Base-by-base conservation (phyloP, 2,329 filamentous ascomycete species). In the Exophiala viscosa region DNA sequence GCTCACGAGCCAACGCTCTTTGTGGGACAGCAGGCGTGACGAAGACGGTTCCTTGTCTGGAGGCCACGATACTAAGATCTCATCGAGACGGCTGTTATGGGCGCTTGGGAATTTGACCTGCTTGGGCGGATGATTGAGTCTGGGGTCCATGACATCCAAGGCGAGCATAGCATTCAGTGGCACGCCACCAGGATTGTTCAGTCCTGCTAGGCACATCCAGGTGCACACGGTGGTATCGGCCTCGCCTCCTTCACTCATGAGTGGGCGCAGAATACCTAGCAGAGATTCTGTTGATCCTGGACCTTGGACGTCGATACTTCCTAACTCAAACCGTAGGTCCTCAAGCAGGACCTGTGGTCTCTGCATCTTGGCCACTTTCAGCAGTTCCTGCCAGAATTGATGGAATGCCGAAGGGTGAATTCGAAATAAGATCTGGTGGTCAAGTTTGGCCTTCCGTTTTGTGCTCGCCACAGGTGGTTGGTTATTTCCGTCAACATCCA, bases 221-320 rank as follows among this genome's bases (percentile, higher is more conserved):
- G 65, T 65, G 15, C 43, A 40, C 9, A 32, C 40, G 10, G 45
- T 38, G 4, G 49, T 15, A 50, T 61, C 54, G 50, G 71, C 68
- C 5, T 63, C 60, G 3, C 54, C 34, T 3, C 18, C 6, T 13
- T 72, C 53, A 6, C 59, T 35, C 49, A 80, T 75, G 41, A 66
- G 60, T 23, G 81, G 79, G 45, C 79, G 79, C 6, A 97, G 72
- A 8, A 88, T 78, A 18, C 84, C 81, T 9, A 88, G 73, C 2
- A 99, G 73, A 2, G 87, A 77, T 68, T 96, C 90, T 1, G 87
- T 90, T 3, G 90, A 87, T 6, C 82, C 87, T 10, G 91, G 90
- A 0, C 86, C 86, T 13, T 76, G 79, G 34, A 88, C 73, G 52
- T 87, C 81, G 57, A 89, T 86, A 59, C 85, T 87, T 28, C 86